Evolutionary conservation across 495 filamentous ascomycete genomes (phyloP), one percentile per base, ranked within the genome.

Genomic region (Sporormia fimetaria): DNA sequence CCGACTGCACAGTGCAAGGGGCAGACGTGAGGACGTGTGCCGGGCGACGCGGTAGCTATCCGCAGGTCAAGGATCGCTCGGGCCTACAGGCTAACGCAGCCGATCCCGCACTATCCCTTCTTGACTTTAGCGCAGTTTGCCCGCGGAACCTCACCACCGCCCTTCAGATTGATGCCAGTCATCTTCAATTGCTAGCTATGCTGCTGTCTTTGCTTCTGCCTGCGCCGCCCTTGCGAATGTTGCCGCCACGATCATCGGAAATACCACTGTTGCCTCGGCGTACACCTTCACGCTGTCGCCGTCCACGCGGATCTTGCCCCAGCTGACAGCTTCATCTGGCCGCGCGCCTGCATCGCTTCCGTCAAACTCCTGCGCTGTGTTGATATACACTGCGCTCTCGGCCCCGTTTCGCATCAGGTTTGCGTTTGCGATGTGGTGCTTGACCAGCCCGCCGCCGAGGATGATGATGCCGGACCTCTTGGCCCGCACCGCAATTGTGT

Each of bases 361-460:
- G 60, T 98, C 90, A 59, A 94, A 96, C 57, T 98, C 92, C 60
- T 90, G 82, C 0, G 74, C 90, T 1, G 92, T 95, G 59, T 98
- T 96, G 54, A 98, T 79, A 56, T 93, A 96, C 8, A 98, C 92
- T 3, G 90, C 92, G 47, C 80, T 83, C 59, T 98, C 90, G 7
- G 90, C 90, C 0, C 90, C 92, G 49, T 96, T 95, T 12, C 90
- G 72, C 90, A 96, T 96, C 52, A 98, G 56, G 54, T 83, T 90
- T 2, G 92, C 90, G 57, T 96, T 98, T 20, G 88, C 85, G 51
- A 98, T 96, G 55, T 96, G 90, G 54, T 98, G 90, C 64, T 98
- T 98, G 40, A 98, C 71, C 7, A 98, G 61, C 0, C 90, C 90
- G 1, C 88, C 90, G 0, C 92, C 90, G 1, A 98, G 67, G 36